Conservation (phyloP, 2,329 filamentous ascomycete genomes). For the Pseudocercospora eumusae region DNA sequence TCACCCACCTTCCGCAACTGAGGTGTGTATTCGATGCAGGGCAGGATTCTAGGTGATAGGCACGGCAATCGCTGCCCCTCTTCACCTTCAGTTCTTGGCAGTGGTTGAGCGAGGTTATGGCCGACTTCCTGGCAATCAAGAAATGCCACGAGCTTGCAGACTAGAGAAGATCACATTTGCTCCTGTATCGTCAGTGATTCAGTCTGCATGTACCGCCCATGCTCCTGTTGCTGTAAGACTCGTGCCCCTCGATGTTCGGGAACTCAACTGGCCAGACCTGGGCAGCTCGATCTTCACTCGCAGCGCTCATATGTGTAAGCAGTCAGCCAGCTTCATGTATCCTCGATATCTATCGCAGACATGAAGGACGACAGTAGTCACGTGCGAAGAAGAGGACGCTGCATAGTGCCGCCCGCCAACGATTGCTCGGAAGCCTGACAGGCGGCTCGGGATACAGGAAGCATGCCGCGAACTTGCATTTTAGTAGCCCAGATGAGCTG, state of each 20-base stretch:
- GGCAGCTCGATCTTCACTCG: not conserved
- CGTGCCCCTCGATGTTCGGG: not conserved
- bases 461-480: constrained; percentile 2
- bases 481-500: not conserved
- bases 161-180: not conserved
- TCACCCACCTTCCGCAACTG: constrained; percentile 1
- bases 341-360: not conserved
- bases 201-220: not conserved
- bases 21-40: not conserved
- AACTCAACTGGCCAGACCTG: not conserved
- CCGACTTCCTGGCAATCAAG: not conserved
- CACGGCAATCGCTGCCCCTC: constrained; percentile 10
- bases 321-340: not conserved
- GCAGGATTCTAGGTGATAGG: constrained; percentile 9
- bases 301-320: not conserved
- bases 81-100: constrained; percentile 6
- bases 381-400: not conserved
- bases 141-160: not conserved
- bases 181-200: not conserved
- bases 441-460: not conserved
- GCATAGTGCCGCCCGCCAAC: constrained; percentile 1
- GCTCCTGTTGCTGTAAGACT: not conserved
- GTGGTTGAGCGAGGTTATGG: not conserved
- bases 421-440: not conserved
- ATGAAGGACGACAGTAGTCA: not conserved